Evolutionary conservation across 257 asterid genomes (phyloP).

Genomic region (Solanum ahanhuiri): DNA sequence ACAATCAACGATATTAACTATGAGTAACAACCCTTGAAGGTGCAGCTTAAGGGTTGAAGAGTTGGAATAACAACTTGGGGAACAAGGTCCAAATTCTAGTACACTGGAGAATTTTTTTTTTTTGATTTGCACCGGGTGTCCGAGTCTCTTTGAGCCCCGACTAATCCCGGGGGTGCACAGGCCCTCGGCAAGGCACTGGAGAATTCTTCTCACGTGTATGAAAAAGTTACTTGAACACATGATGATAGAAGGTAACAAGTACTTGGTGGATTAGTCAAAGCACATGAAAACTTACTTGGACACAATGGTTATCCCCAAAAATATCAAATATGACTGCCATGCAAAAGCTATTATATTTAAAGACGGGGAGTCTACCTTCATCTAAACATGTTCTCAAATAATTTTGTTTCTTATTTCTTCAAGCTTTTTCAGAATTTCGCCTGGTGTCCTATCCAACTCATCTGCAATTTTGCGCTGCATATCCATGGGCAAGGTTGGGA

Average conservation of each 20-base stretch:
- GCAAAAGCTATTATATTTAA: not conserved
- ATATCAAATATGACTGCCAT: not conserved
- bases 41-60: not conserved
- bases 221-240: not conserved
- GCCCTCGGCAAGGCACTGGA: too few relatives aligned
- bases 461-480: slow-evolving; percentile 95
- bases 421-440: slow-evolving; percentile 84
- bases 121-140: too few relatives aligned
- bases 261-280: not conserved
- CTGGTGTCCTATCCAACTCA: slow-evolving; percentile 96
- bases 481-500: slow-evolving; percentile 88
- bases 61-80: not conserved
- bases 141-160: too few relatives aligned
- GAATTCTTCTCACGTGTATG: not conserved
- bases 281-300: not conserved
- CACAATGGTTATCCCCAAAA: not conserved
- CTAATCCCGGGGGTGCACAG: too few relatives aligned
- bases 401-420: slow-evolving; percentile 94
- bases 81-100: not conserved
- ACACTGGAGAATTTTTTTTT: not conserved
- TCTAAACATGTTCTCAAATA: slow-evolving; percentile 31
- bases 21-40: not conserved
- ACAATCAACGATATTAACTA: not conserved
- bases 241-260: not conserved
- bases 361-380: not conserved